Conservation (phyloP, 805 yeast genomes). For the Suhomyces sp. region DNA sequence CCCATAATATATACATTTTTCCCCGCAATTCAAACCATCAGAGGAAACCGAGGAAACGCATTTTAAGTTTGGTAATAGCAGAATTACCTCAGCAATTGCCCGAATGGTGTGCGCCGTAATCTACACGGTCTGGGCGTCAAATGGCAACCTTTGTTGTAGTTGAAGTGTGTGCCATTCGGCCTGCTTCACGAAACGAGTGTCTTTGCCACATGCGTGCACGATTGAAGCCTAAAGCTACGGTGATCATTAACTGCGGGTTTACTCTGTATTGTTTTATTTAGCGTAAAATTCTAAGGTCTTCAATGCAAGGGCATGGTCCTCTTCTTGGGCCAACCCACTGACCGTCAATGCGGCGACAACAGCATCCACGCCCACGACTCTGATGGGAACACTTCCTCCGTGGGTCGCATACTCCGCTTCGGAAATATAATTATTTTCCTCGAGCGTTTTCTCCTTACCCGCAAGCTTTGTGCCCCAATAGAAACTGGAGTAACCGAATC, state of each 20-base stretch:
- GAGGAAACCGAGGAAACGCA: neutral
- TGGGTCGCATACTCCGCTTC: slow-evolving; percentile 47
- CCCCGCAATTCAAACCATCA: neutral
- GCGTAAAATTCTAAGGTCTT: slow-evolving; percentile 18
- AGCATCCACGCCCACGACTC: slow-evolving; percentile 30
- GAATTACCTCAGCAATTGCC: neutral
- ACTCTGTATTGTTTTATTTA: neutral
- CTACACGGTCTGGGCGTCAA: neutral
- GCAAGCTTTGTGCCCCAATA: slow-evolving; percentile 45
- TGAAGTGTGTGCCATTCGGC: too few species aligned
- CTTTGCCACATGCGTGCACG: too few species aligned
- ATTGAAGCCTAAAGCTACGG: too few species aligned
- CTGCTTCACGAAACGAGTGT: too few species aligned
- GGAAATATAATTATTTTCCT: slow-evolving; percentile 37
- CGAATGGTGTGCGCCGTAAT: neutral
- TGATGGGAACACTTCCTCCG: slow-evolving; percentile 58
- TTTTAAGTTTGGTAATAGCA: neutral
- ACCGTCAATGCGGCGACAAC: slow-evolving; percentile 50
- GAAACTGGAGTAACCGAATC: slow-evolving; percentile 49
- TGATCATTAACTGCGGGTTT: neutral
- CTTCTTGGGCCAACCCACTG: slow-evolving; percentile 54
- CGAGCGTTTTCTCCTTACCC: slow-evolving; percentile 33
- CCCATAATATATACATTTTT: neutral
- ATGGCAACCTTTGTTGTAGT: too few species aligned
- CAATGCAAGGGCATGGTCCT: slow-evolving; percentile 52